Conservation (phyloP, 495 filamentous ascomycete genomes). For the Geopyxis carbonaria region DNA sequence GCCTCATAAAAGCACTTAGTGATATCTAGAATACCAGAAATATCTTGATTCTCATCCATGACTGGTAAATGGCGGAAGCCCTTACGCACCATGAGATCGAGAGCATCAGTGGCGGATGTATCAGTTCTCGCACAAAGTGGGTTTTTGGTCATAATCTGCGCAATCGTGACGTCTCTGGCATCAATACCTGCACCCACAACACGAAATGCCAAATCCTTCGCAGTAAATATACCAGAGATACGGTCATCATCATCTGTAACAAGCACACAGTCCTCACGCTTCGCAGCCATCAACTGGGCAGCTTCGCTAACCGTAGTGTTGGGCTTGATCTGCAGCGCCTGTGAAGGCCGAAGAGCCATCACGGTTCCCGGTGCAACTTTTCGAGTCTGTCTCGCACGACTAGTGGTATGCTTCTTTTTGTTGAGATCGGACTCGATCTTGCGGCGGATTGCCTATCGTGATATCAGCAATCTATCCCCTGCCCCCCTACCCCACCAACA, state of each 20-base stretch:
- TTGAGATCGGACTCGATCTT: slow-evolving; percentile 95
- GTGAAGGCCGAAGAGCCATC: slow-evolving; percentile 82
- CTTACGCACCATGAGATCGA: slow-evolving; percentile 96
- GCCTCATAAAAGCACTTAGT: slow-evolving; percentile 99
- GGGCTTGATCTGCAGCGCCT: slow-evolving; percentile 95
- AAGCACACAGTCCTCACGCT: slow-evolving; percentile 96
- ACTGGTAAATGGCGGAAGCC: slow-evolving; percentile 95
- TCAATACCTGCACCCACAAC: slow-evolving; percentile 90
- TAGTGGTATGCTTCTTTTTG: slow-evolving; percentile 75
- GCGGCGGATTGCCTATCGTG: slow-evolving; percentile 67
- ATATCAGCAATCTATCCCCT: slow-evolving; percentile 5
- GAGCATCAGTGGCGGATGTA: slow-evolving; percentile 90
- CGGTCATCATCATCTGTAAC: slow-evolving; percentile 96
- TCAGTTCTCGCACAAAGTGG: slow-evolving; percentile 92
- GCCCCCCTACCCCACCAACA: neutral
- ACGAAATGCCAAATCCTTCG: slow-evolving; percentile 94
- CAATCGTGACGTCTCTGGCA: slow-evolving; percentile 75
- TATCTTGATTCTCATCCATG: slow-evolving; percentile 99
- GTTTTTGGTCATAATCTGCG: slow-evolving; percentile 99
- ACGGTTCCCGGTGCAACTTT: slow-evolving; percentile 95
- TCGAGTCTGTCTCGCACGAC: slow-evolving; percentile 61
- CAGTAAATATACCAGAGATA: slow-evolving; percentile 96
- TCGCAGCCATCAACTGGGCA: slow-evolving; percentile 96
- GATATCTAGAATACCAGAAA: slow-evolving; percentile 94
- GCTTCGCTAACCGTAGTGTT: slow-evolving; percentile 86